These are phyloP conservation scores for Berberis vulgaris DNA, from an alignment of 164 flowering plant genomes.

Conservation along the genomic window DNA sequence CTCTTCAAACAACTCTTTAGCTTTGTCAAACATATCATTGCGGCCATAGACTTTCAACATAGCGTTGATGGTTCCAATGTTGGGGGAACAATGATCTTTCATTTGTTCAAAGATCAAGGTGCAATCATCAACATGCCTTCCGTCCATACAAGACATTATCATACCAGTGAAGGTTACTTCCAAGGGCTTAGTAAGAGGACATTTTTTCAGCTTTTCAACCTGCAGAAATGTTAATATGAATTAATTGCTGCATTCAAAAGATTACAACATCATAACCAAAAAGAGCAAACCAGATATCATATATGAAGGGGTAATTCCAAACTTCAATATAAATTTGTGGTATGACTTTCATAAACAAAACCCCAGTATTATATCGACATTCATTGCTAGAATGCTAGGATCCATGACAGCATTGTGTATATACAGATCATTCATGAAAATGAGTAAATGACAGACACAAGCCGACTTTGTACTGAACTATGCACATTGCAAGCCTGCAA, in stretches of 20 bases:
- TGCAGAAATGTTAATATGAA: constrained; percentile 22
- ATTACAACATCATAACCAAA: background rate
- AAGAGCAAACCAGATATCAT: background rate
- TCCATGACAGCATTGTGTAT: too few relatives aligned
- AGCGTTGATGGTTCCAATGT: constrained; percentile 71
- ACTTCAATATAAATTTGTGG: too few relatives aligned
- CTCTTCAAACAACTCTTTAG: constrained; percentile 72
- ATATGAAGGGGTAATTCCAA: too few relatives aligned
- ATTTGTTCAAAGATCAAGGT: constrained; percentile 55
- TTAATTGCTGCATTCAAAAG: background rate
- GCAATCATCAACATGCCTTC: constrained; percentile 67
- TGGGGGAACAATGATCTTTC: constrained; percentile 48
- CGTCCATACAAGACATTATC: constrained; percentile 71
- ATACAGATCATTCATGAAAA: background rate
- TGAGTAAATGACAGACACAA: background rate
- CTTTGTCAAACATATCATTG: constrained; percentile 74
- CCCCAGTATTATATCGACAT: too few relatives aligned
- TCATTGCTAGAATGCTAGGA: too few relatives aligned
- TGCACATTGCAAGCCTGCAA: too few relatives aligned
- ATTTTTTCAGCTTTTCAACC: constrained; percentile 69
- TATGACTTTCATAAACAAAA: too few relatives aligned
- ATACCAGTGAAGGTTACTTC: constrained; percentile 87
- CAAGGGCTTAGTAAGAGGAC: constrained; percentile 46
- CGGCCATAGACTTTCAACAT: constrained; percentile 77
- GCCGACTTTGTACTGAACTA: background rate